A percentile compares a stretch with the other conserved stretches of the same genome.
Conservation (phyloP, 2,329 filamentous ascomycete species). For the Sporothrix curviconia region DNA sequence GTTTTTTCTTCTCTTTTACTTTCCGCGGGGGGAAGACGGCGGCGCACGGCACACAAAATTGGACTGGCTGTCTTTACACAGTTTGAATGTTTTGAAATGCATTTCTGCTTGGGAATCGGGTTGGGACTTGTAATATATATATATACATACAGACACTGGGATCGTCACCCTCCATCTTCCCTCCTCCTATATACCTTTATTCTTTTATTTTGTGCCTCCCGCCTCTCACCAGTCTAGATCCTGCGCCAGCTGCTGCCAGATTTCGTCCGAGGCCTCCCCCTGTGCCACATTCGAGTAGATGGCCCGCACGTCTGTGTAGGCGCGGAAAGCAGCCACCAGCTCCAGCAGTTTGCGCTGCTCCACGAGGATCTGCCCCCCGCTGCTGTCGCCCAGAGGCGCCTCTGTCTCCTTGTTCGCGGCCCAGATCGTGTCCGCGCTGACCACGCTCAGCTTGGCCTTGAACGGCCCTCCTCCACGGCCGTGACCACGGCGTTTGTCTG, state of each 20-base stretch:
- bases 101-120: no score
- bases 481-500: conserved; percentile 59
- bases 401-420: conserved; percentile 73
- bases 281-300: conserved; percentile 66
- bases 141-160: background rate
- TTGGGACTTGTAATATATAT: background rate
- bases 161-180: no score
- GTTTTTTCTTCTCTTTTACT: no score
- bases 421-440: conserved; percentile 78
- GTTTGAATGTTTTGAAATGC: no score
- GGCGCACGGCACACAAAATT: background rate
- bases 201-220: background rate
- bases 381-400: conserved; percentile 46
- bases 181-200: background rate
- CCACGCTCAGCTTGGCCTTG: conserved; percentile 57
- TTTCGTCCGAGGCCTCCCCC: conserved; percentile 44
- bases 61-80: background rate
- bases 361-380: conserved; percentile 53
- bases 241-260: conserved; percentile 48
- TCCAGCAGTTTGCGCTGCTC: conserved; percentile 50
- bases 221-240: conserved; percentile 40
- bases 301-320: conserved; percentile 67
- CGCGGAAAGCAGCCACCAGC: conserved; percentile 55
- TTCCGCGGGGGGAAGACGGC: background rate
- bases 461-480: conserved; percentile 45